A percentile compares a stretch with the other conserved stretches of the same genome.
These are phyloP conservation scores for Capsicum chinense DNA, from an alignment of 257 asterid species.

Conservation along the genomic window DNA sequence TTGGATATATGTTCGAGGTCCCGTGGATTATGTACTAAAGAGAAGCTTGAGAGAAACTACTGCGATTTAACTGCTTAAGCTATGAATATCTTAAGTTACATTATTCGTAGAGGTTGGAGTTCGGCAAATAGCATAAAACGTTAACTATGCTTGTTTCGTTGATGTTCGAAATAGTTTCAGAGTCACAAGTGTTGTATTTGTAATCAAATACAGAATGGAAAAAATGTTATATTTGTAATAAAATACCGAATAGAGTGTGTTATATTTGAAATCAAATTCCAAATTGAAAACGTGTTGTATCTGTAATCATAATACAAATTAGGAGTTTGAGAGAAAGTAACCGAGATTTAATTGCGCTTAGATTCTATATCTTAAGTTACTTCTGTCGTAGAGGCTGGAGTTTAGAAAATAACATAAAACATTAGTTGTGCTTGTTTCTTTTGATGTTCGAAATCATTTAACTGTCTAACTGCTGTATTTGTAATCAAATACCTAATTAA, in stretches of 20 bases:
- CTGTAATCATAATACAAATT: background rate
- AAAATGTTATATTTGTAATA: background rate
- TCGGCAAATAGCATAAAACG: background rate
- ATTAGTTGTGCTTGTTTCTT: background rate
- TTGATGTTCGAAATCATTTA: background rate
- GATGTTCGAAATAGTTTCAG: background rate
- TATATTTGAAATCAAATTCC: background rate
- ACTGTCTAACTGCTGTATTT: background rate
- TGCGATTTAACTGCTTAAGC: background rate
- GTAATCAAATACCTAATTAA: background rate
- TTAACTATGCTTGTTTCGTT: background rate
- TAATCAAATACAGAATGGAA: background rate
- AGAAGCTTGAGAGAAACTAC: background rate
- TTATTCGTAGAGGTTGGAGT: background rate
- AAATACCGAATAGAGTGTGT: background rate
- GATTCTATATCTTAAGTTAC: background rate
- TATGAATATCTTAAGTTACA: background rate
- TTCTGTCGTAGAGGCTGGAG: background rate
- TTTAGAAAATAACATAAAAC: background rate
- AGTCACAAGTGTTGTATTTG: background rate
- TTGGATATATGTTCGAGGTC: background rate
- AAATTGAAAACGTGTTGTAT: background rate
- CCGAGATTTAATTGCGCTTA: background rate
- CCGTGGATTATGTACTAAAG: background rate
- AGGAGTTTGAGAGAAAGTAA: slow-evolving; percentile 11